Conservation (phyloP, 305 asterid species). For the Fraxinus xanthoxyloides region DNA sequence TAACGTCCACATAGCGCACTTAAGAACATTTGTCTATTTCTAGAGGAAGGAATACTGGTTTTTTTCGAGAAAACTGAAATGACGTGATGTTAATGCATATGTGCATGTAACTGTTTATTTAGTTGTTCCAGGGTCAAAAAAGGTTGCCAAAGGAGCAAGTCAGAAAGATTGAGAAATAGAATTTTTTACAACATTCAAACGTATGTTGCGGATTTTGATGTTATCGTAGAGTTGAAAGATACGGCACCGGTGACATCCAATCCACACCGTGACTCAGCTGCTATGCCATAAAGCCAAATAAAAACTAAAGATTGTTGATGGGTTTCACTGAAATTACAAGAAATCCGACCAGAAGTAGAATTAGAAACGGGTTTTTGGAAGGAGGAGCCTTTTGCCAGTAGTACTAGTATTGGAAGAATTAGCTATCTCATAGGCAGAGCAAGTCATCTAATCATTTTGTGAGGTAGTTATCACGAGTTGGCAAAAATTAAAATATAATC, state of each 20-base stretch:
- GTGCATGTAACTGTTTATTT: background rate
- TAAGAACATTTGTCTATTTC: background rate
- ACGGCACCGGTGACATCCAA: constrained; percentile 60
- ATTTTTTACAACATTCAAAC: background rate
- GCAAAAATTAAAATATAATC: background rate
- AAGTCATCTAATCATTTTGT: background rate
- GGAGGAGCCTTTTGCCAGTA: constrained; percentile 34
- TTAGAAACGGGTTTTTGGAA: constrained; percentile 27
- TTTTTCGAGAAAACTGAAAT: background rate
- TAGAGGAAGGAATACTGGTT: background rate
- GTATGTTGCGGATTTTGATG: no score
- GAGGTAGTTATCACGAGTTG: background rate
- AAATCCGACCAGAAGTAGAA: constrained; percentile 12
- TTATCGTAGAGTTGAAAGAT: no score
- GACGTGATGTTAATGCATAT: background rate
- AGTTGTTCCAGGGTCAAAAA: background rate
- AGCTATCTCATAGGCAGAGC: background rate
- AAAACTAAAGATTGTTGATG: constrained; percentile 44
- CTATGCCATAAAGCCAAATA: constrained; percentile 38
- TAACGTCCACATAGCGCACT: background rate
- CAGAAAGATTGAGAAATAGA: no score
- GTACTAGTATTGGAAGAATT: constrained; percentile 27
- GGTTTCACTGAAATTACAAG: constrained; percentile 9
- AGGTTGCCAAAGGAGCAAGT: no score
- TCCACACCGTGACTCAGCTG: constrained; percentile 84